Evolutionary conservation across 2,329 filamentous ascomycete genomes (phyloP).

Genomic region (Lachnellula suecica): DNA sequence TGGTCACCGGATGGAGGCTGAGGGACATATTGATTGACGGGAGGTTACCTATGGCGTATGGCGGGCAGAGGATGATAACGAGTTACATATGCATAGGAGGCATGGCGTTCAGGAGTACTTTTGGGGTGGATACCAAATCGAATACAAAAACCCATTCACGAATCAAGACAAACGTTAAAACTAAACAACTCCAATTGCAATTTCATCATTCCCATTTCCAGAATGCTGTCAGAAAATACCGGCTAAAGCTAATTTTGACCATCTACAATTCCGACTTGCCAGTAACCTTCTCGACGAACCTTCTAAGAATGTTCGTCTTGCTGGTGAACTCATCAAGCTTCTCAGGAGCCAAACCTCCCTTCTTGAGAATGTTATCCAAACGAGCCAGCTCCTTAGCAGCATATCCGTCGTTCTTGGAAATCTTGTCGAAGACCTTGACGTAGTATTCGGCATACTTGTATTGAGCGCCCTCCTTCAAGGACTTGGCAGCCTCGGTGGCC

Average conservation of each 20-base stretch:
- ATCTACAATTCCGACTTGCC: conserved; percentile 57
- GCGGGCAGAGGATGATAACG: neutral
- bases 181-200: neutral
- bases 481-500: conserved; percentile 68
- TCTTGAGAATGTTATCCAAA: conserved; percentile 76
- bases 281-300: conserved; percentile 65
- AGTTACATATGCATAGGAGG: neutral
- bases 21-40: neutral
- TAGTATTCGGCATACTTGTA: conserved; percentile 92
- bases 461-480: conserved; percentile 59
- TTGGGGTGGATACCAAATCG: neutral
- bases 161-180: neutral
- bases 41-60: neutral
- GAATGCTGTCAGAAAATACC: conserved; percentile 1
- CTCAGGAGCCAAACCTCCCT: conserved; percentile 79
- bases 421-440: conserved; percentile 84
- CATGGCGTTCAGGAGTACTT: neutral
- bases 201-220: neutral
- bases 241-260: conserved; percentile 3
- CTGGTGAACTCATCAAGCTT: conserved; percentile 87
- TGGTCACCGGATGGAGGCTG: neutral
- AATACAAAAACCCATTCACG: neutral
- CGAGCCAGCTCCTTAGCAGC: conserved; percentile 83
- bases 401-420: conserved; percentile 73
- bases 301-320: conserved; percentile 84